Conservation (phyloP, 768 basidiomycete genomes). For the Leccinum obscurum region DNA sequence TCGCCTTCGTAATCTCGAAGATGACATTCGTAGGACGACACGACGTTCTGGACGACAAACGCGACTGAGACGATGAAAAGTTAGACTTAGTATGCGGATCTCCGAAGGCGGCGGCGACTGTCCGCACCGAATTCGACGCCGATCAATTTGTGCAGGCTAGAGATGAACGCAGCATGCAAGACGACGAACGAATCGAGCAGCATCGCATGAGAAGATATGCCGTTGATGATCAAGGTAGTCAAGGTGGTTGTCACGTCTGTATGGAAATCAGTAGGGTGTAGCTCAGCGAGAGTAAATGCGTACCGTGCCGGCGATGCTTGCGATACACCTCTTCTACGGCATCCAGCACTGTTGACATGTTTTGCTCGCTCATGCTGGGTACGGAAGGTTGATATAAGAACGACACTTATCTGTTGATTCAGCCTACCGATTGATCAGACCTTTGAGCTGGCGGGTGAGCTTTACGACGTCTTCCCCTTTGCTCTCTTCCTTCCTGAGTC, state of each 20-base stretch:
- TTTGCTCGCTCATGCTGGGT: conserved; percentile 84
- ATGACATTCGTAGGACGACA: no score
- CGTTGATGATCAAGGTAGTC: conserved; percentile 72
- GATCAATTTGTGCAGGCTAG: conserved; percentile 74
- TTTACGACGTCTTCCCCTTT: no score
- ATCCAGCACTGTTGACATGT: conserved; percentile 72
- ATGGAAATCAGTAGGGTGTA: conserved; percentile 9
- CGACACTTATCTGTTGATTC: background rate
- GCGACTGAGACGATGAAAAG: background rate
- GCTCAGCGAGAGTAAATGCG: conserved; percentile 13
- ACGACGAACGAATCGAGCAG: conserved; percentile 89
- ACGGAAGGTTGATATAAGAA: background rate
- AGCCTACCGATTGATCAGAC: conserved; percentile 79
- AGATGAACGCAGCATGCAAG: conserved; percentile 82
- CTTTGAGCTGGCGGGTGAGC: conserved; percentile 79
- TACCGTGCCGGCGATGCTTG: conserved; percentile 77
- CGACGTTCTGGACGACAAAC: no score
- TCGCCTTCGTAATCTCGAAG: no score
- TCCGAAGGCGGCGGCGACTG: background rate
- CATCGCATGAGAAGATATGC: conserved; percentile 77
- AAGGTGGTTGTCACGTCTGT: conserved; percentile 82
- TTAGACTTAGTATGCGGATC: background rate
- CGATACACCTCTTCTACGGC: conserved; percentile 77
- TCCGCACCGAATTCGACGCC: conserved; percentile 88
- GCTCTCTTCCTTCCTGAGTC: conserved; percentile 54